These are phyloP conservation scores for Striga asiatica DNA, from an alignment of 257 asterid genomes.

Conservation along the genomic window DNA sequence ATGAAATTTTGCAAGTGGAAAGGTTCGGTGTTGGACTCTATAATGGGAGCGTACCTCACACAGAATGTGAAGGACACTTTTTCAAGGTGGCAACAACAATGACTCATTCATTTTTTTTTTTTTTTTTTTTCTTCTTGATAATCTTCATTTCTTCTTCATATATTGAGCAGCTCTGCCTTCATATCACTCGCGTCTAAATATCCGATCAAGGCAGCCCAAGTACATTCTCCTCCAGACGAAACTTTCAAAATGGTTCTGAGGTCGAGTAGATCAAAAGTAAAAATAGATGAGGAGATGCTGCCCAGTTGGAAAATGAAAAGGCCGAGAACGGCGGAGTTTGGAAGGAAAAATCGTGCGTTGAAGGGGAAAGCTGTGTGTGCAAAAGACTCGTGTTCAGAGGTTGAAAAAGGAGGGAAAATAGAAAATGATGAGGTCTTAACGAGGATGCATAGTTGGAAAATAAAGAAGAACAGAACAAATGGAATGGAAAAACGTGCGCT, in stretches of 20 bases:
- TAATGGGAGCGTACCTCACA: conserved; percentile 19
- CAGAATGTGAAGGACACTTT: conserved; percentile 12
- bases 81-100: conserved; percentile 14
- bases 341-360: not conserved
- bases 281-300: too few species aligned
- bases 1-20: conserved; percentile 12
- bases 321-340: too few species aligned
- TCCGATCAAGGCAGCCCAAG: not conserved
- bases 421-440: too few species aligned
- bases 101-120: not conserved
- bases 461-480: too few species aligned
- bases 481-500: too few species aligned
- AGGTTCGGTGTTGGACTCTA: conserved; percentile 21
- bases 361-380: not conserved
- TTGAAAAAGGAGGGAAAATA: too few species aligned
- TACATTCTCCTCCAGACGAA: not conserved
- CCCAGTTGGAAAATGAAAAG: too few species aligned
- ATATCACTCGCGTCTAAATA: conserved; percentile 17
- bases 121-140: not conserved
- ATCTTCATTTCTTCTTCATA: not conserved
- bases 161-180: conserved; percentile 16
- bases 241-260: not conserved
- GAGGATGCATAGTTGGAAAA: too few species aligned
- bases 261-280: too few species aligned
- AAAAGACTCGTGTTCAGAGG: too few species aligned